These are phyloP conservation scores for Starmerella apis DNA, from an alignment of 805 yeast species.

Conservation along the genomic window DNA sequence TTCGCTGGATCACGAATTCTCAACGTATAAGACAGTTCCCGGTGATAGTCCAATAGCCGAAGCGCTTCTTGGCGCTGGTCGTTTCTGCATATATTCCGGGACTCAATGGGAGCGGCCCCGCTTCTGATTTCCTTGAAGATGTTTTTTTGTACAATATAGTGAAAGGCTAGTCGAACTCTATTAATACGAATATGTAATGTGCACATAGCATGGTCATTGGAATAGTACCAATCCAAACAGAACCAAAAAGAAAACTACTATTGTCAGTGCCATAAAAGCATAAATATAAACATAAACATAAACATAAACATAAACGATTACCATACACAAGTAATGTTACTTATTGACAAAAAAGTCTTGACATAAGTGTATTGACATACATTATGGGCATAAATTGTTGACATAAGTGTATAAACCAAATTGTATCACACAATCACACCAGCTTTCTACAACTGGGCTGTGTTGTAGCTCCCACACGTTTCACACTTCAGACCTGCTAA, in stretches of 20 bases:
- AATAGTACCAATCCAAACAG: no score
- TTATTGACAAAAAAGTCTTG: no score
- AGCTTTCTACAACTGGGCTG: slow-evolving; percentile 31
- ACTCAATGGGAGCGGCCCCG: slow-evolving; percentile 12
- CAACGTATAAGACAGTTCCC: slow-evolving; percentile 5
- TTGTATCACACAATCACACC: background rate
- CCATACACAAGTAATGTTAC: no score
- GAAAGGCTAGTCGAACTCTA: no score
- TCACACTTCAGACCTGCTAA: slow-evolving; percentile 79
- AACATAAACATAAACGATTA: no score
- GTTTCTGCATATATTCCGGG: slow-evolving; percentile 16
- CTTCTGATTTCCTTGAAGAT: background rate
- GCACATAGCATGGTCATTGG: background rate
- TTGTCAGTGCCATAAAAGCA: no score
- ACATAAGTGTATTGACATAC: no score
- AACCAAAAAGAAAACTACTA: no score
- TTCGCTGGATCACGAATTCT: slow-evolving; percentile 16
- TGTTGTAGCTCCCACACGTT: slow-evolving; percentile 79
- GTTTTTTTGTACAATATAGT: no score
- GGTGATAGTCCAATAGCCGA: background rate
- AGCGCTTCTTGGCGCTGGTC: slow-evolving; percentile 14
- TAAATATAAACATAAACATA: no score
- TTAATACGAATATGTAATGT: background rate
- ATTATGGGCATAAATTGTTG: no score
- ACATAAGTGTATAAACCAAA: no score